A percentile compares a stretch with the other conserved stretches of the same genome.
These are phyloP conservation scores for Magnolia sinica DNA, from an alignment of 164 flowering plant species.

Conservation along the genomic window DNA sequence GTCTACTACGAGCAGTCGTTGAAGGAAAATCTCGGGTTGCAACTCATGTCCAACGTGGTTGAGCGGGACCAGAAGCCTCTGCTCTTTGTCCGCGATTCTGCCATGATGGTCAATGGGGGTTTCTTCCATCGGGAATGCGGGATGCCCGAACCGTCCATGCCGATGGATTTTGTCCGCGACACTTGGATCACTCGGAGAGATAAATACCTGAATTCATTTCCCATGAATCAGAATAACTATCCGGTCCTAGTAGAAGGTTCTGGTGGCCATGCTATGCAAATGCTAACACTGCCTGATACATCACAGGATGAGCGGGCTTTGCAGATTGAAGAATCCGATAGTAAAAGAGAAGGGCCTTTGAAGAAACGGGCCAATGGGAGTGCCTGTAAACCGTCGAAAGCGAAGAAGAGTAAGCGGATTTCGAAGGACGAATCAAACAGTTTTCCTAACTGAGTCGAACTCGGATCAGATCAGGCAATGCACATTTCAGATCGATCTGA, in stretches of 20 bases:
- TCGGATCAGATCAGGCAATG: no score
- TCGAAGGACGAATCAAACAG: conserved; percentile 41
- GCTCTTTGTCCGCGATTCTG: conserved; percentile 46
- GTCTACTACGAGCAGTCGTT: conserved; percentile 66
- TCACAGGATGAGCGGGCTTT: conserved; percentile 30
- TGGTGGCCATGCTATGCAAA: conserved; percentile 41
- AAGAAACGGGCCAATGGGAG: conserved; percentile 43
- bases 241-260: conserved; percentile 42
- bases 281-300: conserved; percentile 39
- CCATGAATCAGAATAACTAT: conserved; percentile 35
- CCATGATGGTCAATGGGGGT: conserved; percentile 49
- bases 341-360: conserved; percentile 40
- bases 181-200: conserved; percentile 62
- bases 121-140: conserved; percentile 46
- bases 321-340: conserved; percentile 34
- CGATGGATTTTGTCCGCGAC: conserved; percentile 52
- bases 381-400: conserved; percentile 47
- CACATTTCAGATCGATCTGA: no score
- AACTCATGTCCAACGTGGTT: conserved; percentile 54
- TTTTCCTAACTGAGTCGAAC: background rate
- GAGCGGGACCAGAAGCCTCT: conserved; percentile 58
- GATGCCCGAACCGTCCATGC: conserved; percentile 39
- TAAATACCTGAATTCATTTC: conserved; percentile 42
- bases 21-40: conserved; percentile 60
- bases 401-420: conserved; percentile 49